Percentiles rank a stretch among this genome's conserved stretches.
Evolutionary conservation across 169 alveolate genomes (phyloP).

Genomic region (Babesia bigemina): DNA sequence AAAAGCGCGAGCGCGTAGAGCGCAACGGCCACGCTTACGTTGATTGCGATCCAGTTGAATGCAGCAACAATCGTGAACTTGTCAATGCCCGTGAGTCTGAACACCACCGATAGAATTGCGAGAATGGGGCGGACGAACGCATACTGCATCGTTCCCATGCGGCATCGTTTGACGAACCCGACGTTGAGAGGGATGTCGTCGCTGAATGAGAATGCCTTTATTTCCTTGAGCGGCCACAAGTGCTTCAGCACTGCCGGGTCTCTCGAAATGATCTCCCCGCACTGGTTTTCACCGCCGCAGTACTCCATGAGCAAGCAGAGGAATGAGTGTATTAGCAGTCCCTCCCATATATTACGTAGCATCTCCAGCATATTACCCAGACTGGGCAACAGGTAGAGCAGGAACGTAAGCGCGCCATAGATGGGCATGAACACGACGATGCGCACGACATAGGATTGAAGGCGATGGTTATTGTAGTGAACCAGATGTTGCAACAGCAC

Average conservation of each 20-base stretch:
- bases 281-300: conserved; percentile 69
- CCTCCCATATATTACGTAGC: conserved; percentile 70
- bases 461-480: conserved; percentile 58
- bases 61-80: conserved; percentile 9
- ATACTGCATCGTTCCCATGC: conserved; percentile 68
- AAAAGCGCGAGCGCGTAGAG: conserved; percentile 65
- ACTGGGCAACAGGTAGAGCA: conserved; percentile 39
- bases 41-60: conserved; percentile 30
- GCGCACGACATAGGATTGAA: conserved; percentile 57
- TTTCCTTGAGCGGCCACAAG: conserved; percentile 57
- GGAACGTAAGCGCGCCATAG: conserved; percentile 56
- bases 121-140: conserved; percentile 54
- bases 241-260: conserved; percentile 63
- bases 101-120: conserved; percentile 39
- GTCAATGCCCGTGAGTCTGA: conserved; percentile 40
- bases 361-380: conserved; percentile 51
- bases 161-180: conserved; percentile 66
- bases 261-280: conserved; percentile 60
- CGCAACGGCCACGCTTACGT: conserved; percentile 59
- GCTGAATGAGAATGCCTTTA: conserved; percentile 30
- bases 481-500: conserved; percentile 57
- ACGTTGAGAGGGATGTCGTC: conserved; percentile 72
- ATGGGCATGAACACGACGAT: conserved; percentile 59
- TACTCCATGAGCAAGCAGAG: conserved; percentile 69
- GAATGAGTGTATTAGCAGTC: conserved; percentile 65